phyloP scores from a whole-genome alignment of 1,284 basidiomycete species.

The Bjerkandera adusta region DNA sequence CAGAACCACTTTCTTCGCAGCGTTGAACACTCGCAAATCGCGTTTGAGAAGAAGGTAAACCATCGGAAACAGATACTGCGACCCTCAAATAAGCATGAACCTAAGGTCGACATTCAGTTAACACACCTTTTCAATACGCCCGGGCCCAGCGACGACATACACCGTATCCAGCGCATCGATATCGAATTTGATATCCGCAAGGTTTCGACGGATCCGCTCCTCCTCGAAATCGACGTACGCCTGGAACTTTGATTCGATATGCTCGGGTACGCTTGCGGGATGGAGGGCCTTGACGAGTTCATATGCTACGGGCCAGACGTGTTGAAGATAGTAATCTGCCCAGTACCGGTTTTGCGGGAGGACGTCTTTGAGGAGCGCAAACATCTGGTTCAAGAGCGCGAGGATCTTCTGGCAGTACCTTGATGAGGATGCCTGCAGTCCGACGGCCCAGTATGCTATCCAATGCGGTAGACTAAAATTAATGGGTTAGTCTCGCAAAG shows the following conservation, averaged over 20 bases:
- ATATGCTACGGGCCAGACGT: constrained; percentile 20
- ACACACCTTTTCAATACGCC: constrained; percentile 25
- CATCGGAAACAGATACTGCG: constrained; percentile 23
- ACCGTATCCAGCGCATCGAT: constrained; percentile 25
- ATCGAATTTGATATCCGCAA: constrained; percentile 20
- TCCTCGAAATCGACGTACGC: constrained; percentile 19
- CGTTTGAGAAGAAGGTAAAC: constrained; percentile 25
- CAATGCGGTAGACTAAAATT: constrained; percentile 22
- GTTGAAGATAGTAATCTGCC: constrained; percentile 23
- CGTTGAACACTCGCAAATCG: constrained; percentile 23
- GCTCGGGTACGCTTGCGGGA: constrained; percentile 14
- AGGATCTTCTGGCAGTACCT: constrained; percentile 20
- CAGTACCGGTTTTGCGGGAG: constrained; percentile 21
- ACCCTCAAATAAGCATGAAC: neutral
- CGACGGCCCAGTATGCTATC: constrained; percentile 28
- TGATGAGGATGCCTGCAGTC: constrained; percentile 22
- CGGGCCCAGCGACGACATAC: constrained; percentile 21
- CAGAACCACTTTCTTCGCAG: constrained; percentile 19
- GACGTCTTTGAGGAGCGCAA: constrained; percentile 16
- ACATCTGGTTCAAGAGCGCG: constrained; percentile 21
- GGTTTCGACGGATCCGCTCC: constrained; percentile 16
- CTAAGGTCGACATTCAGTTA: neutral
- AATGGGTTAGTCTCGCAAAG: neutral
- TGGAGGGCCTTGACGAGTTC: constrained; percentile 18
- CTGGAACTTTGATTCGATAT: constrained; percentile 20